Evolutionary conservation across 2,329 filamentous ascomycete species (phyloP), one percentile per base, ranked within the genome.

Genomic region (Curvularia eragrostidis): DNA sequence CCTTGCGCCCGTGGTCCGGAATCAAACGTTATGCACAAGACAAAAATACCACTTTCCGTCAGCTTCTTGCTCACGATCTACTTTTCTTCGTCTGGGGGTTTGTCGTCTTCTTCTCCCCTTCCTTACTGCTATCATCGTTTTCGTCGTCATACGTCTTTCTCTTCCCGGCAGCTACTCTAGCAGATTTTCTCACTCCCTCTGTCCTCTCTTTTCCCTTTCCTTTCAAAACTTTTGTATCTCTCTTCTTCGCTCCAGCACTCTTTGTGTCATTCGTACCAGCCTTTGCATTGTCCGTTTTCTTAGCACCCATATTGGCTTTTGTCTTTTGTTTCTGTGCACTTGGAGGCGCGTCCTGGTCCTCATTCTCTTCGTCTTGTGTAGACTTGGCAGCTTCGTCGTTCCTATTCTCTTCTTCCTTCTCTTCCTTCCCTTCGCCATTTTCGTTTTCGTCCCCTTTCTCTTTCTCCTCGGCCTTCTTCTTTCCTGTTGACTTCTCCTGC

Each of bases 311-410:
- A 34, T 69, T 68, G 21, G 66, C 66, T 64, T 28, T 67, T 32
- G 65, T 63, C 28, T 68, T 65, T 21, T 65, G 63, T 53, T 69
- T 70, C 43, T 67, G 66, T 19, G 63, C 59, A 44, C 62, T 68
- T 19, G 61, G 43, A 15, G 65, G 60, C 18, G 61, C 59, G 1
- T 67, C 46, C 24, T 61, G 57, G 10, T 62, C 52, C 23, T 52
- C 23, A 3, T 42, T 8, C 13, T 56, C 34, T 2, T 34, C n/a
- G 48, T 64, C 52, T 48, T 66, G n/a, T 23, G 65, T 57, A 56
- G 57, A 54, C 2, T 52, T 28, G 15, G 34, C 34, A 8, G 12
- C 13, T 2, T 67, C 59, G 55, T 58, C 52, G 8, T 57, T 18
- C 2, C 54, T 48, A 2, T 57, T 48, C 13, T 42, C 18, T 15